These are phyloP conservation scores for Senecio squalidus DNA, from an alignment of 140 eudicot genomes.

Conservation along the genomic window DNA sequence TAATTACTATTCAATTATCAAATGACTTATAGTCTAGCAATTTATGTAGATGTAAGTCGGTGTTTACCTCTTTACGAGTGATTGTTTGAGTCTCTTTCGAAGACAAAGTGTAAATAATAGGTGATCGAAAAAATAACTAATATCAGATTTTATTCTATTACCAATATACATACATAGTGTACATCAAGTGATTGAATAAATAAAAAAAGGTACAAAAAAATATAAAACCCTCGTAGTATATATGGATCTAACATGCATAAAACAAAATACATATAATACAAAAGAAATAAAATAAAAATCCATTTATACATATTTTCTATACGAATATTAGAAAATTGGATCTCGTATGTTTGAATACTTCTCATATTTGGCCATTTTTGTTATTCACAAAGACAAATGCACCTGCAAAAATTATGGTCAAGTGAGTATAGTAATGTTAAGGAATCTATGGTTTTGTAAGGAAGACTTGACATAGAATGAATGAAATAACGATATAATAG, in stretches of 20 bases:
- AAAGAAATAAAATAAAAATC: background rate
- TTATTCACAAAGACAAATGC: slow-evolving; percentile 19
- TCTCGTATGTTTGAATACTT: background rate
- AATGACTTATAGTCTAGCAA: too few relatives aligned
- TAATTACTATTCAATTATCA: too few relatives aligned
- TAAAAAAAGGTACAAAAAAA: background rate
- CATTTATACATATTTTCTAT: background rate
- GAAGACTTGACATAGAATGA: background rate
- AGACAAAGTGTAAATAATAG: too few relatives aligned
- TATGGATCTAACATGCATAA: background rate
- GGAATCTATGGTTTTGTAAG: background rate
- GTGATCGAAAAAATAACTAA: too few relatives aligned
- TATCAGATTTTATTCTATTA: too few relatives aligned
- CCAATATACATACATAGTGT: too few relatives aligned
- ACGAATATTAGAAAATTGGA: background rate
- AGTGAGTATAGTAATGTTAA: background rate
- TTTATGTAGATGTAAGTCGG: too few relatives aligned
- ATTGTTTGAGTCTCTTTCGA: too few relatives aligned
- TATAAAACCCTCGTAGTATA: background rate
- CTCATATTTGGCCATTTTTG: background rate
- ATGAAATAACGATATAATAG: background rate
- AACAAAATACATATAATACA: background rate
- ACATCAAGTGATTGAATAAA: background rate
- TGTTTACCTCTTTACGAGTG: too few relatives aligned
- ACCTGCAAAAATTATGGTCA: slow-evolving; percentile 10